Evolutionary conservation across 2,329 filamentous ascomycete species (phyloP), one percentile per base, ranked within the genome.

Genomic region (Bimuria novae-zelandiae): DNA sequence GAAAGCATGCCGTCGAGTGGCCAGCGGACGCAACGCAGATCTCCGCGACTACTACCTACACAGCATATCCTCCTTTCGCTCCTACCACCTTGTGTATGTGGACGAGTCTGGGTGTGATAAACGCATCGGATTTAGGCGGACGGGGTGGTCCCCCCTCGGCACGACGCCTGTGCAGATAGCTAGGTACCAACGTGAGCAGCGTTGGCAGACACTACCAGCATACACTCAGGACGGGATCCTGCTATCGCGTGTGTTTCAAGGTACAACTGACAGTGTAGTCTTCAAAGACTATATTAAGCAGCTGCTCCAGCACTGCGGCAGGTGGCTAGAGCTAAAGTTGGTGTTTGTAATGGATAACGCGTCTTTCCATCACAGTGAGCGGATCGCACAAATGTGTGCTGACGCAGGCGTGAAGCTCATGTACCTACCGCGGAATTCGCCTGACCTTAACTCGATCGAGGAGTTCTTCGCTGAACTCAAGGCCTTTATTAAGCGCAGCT

Each of bases 101-200:
- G 67, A 76, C 52, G 63, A 76, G 54, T 75, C 74, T 51, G 66
- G 71, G 7, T 74, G 62, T 58, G 66, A 76, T 49, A 75, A 69
- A 57, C 58, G 60, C n/a, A 60, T 51, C 56, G 62, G 46, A 53
- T 49, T 49, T 29, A 49, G 45, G 25, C 27, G 46, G 10, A 51
- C 40, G 7, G 21, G 49, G 14, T 44, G 40, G 39, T 51, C 40
- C 19, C 47, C 39, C 14, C 47, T 50, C 12, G 39, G 47, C 1
- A 22, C 29, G 21, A 16, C 39, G 23, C 47, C 47, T 25, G 39
- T 42, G 17, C 6, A 50, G 29, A 21, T 50, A 3, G n/a, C 47
- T 17, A 7, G 21, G 2, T 50, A 23, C 39, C 39, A 43, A 12
- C 16, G 39, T 12, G 47, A 36, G 4, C 47, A 21, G 17, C 17